Evolutionary conservation across 2,329 filamentous ascomycete genomes (phyloP), one percentile per base, ranked within the genome.

Genomic region (Hyphodiscus sp.): DNA sequence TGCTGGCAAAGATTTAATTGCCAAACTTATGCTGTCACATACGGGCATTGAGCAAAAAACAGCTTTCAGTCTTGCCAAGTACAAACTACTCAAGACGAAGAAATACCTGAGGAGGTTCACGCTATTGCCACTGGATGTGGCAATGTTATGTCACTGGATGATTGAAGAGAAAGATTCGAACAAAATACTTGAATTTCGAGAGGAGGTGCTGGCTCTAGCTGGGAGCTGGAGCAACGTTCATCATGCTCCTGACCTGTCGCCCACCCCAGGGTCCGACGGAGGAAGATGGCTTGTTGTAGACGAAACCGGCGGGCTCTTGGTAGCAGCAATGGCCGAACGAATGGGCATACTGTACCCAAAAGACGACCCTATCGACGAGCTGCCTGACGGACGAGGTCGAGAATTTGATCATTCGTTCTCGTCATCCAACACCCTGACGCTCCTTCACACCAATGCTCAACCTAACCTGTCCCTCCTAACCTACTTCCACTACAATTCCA

Each of bases 21-120:
- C 89, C n/a, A 95, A 91, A 71, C 83, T 99, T 23, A 81, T 99
- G 70, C 79, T 91, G 29, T 94, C 91, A 44, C 94, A 99, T 70
- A 85, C 88, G 18, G 88, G 86, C 1, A 79, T 99, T 44, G 91
- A 95, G 61, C 87, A 97, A 73, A 99, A 99, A 77, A 97, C 94
- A 0, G 79, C 84, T 0, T 99, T 95, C 66, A 95, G 91, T 2
- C 76, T 96, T 54, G 91, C 92, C 44, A 99, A 99, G 70, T 99
- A 99, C 72, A 96, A 94, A 65, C 75, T 97, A 18, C 78, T 95
- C 45, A 99, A 99, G 74, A 87, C 89, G 59, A 91, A 86, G 68
- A 99, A 99, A 71, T 97, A 95, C 68, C 80, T 97, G 59, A 85
- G 87, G 64, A 79, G 91, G 13, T 97, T 99, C 66, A 89, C 87